Evolutionary conservation across 164 flowering plant genomes (phyloP), one percentile per base, ranked within the genome.

Genomic region (Stephania cephalantha): DNA sequence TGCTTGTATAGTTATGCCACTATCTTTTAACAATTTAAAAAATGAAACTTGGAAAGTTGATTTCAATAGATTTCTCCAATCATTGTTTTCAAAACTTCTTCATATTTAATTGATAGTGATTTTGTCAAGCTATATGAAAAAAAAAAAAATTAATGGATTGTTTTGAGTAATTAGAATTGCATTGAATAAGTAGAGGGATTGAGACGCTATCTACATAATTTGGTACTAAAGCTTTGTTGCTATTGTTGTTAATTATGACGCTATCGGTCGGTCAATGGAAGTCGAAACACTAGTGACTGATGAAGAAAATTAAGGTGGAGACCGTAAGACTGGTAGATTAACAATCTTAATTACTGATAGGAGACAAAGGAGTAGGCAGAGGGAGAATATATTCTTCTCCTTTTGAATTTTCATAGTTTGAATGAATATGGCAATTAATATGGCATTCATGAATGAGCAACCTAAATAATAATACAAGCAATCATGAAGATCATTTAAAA

Each of bases 361-460:
- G 63, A 11, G 18, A 55, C 63, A 55, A 55, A 55, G 18, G 18
- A 55, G 18, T 12, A 9, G n/a, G 7, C 20, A 58, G 22, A 58
- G 20, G 22, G 22, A 58, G n/a, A 18, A 18, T 18, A 58, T 18
- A 18, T 58, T 58, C 65, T 58, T 6, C 53, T 48, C 6, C 53
- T 48, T 12, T 48, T 48, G 9, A 48, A 48, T 48, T 48, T 48
- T 48, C 53, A 2, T 48, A 58, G 20, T 66, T 35, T 22, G 15
- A 68, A 30, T 5, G 35, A 68, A 8, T 31, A 68, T 30, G 45
- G 70, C 70, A 68, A 30, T 5, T 15, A 68, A 22, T 12, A 68
- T 30, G 45, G 70, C 70, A 68, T 68, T 31, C 45, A 68, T 67
- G 69, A 67, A 65, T 67, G 69, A 67, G 44, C 4, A 29, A 4